Evolutionary conservation across 139 green algal species (phyloP).

Genomic region (Zygnema cylindricum): DNA sequence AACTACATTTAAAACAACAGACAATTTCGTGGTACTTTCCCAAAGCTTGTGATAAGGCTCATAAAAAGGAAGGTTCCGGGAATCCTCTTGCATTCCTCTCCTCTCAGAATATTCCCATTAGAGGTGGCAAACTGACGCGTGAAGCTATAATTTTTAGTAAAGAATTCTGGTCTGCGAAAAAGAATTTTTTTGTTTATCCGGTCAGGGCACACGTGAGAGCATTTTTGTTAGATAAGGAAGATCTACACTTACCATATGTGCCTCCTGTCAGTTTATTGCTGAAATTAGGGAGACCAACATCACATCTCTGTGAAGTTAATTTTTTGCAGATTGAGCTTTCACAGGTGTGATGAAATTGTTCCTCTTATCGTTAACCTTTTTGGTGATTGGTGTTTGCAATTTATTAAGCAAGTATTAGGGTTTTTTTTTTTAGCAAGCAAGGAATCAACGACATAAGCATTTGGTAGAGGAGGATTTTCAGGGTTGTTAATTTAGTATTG

Average conservation of each 20-base stretch:
- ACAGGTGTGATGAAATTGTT: not conserved
- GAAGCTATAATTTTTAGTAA: not conserved
- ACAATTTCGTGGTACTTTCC: too few relatives aligned
- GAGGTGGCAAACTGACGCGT: not conserved
- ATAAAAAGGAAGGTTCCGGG: too few relatives aligned
- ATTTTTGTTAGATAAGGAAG: not conserved
- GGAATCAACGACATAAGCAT: too few relatives aligned
- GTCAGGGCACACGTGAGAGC: not conserved
- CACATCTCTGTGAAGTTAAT: not conserved
- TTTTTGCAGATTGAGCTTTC: not conserved
- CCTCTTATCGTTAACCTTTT: not conserved
- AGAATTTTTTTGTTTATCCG: not conserved
- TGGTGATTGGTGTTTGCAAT: too few relatives aligned
- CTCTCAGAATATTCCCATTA: too few relatives aligned
- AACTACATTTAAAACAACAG: too few relatives aligned
- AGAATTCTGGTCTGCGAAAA: not conserved
- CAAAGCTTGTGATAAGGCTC: too few relatives aligned
- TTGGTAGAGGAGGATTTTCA: too few relatives aligned
- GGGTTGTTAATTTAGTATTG: too few relatives aligned
- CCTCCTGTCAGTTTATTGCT: not conserved
- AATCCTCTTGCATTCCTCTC: too few relatives aligned
- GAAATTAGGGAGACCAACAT: not conserved
- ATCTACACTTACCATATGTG: not conserved
- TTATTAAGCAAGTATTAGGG: too few relatives aligned
- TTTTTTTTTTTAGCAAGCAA: too few relatives aligned